Conservation (phyloP, 2,329 filamentous ascomycete species). For the Sporothrix pseudoabietina region DNA sequence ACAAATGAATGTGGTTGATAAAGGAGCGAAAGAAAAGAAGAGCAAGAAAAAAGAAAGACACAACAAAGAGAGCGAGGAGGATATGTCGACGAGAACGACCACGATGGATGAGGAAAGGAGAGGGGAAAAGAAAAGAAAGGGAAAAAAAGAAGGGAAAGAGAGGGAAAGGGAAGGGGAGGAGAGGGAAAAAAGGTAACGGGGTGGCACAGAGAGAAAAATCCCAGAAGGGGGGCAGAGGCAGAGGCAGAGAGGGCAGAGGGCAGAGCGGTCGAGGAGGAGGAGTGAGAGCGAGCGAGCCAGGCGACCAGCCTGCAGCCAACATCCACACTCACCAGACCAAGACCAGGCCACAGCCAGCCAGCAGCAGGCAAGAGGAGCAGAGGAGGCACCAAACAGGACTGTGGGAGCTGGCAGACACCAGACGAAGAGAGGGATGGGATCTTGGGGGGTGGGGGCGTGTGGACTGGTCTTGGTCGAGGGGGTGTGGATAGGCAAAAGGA, state of each 20-base stretch:
- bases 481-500: constrained; percentile 30
- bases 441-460: constrained; percentile 29
- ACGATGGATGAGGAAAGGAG: constrained; percentile 39
- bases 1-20: constrained; percentile 55
- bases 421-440: constrained; percentile 32
- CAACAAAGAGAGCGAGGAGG: constrained; percentile 47
- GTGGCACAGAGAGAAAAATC: constrained; percentile 28
- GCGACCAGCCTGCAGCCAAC: neutral
- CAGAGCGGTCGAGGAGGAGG: neutral
- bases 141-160: constrained; percentile 27
- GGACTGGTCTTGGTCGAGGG: constrained; percentile 30
- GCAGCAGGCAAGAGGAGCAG: neutral
- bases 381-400: neutral
- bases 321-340: neutral
- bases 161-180: constrained; percentile 27
- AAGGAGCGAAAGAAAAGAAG: constrained; percentile 40
- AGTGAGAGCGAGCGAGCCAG: neutral
- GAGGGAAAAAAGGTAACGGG: constrained; percentile 24
- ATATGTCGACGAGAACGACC: constrained; percentile 34
- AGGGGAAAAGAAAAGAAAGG: constrained; percentile 44
- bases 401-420: constrained; percentile 14
- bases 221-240: constrained; percentile 25
- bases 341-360: neutral
- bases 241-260: too few species aligned
- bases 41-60: constrained; percentile 44